Percentiles rank a stretch among this genome's conserved stretches.
Evolutionary conservation across 2,329 filamentous ascomycete species (phyloP).

Genomic region (Trichophyton rubrum): DNA sequence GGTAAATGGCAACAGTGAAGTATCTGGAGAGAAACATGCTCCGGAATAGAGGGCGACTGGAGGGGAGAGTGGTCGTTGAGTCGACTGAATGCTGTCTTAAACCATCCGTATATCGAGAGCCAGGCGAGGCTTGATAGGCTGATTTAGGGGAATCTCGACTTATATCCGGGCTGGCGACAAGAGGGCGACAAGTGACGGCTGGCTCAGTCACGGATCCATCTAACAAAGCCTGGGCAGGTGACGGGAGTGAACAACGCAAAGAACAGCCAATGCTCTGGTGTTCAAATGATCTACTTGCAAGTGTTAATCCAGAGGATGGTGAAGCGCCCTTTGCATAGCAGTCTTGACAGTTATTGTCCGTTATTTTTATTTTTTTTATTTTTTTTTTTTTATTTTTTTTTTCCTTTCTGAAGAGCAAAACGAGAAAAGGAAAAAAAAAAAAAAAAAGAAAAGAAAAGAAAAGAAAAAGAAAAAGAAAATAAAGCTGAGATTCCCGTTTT

Average conservation of each 20-base stretch:
- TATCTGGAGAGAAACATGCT: slow-evolving; percentile 6
- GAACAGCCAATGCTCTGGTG: no score
- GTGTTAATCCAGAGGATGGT: no score
- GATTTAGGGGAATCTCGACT: background rate
- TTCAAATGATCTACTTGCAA: no score
- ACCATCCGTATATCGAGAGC: background rate
- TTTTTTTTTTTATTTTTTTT: no score
- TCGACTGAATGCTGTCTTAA: background rate
- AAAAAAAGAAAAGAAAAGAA: background rate
- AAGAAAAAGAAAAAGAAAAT: no score
- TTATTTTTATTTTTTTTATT: background rate
- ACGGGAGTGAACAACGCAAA: no score
- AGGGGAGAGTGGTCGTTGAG: background rate
- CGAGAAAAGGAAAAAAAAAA: background rate
- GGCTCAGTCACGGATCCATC: background rate
- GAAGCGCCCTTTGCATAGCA: no score
- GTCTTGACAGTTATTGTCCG: no score
- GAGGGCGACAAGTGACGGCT: background rate
- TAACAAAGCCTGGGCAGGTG: no score
- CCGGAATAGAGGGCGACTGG: slow-evolving; percentile 1
- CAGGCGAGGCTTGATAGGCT: background rate
- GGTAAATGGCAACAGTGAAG: background rate
- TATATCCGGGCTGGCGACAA: background rate
- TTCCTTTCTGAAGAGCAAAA: no score
- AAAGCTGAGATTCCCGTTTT: background rate